Evolutionary conservation across 768 basidiomycete genomes (phyloP).

Genomic region (Amanita jacksonii): DNA sequence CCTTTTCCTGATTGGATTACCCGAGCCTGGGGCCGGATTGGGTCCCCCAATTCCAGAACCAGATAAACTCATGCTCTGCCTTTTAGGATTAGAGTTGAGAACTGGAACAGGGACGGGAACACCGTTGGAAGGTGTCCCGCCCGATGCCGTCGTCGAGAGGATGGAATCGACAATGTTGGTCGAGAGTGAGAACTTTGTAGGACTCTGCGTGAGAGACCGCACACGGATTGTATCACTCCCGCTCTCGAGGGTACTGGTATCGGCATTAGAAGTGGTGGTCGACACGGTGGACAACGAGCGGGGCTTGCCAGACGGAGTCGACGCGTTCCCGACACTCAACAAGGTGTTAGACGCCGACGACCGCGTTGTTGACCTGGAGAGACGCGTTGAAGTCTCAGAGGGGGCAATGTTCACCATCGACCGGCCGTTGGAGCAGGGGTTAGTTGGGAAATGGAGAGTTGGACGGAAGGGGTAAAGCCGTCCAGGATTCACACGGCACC

Average conservation of each 20-base stretch:
- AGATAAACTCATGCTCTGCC: no score
- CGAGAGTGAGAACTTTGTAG: background rate
- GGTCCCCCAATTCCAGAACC: no score
- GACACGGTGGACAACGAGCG: background rate
- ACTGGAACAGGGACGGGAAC: no score
- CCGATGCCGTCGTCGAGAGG: no score
- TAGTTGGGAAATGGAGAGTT: no score
- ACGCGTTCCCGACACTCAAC: constrained; percentile 14
- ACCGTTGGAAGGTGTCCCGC: no score
- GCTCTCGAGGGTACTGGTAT: background rate
- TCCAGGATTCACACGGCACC: no score
- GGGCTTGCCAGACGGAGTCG: background rate
- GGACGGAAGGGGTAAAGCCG: no score
- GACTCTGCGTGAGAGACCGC: background rate
- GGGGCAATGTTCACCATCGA: no score
- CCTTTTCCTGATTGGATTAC: background rate
- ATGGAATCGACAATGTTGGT: no score
- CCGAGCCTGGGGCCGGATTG: background rate
- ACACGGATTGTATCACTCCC: background rate
- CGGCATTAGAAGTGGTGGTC: background rate
- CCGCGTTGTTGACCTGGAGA: constrained; percentile 1
- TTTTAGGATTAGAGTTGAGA: no score
- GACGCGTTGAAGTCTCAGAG: background rate
- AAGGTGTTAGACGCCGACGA: constrained; percentile 10
- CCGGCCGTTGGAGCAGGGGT: no score